Conservation (phyloP, 148 eudicot genomes). For the Rhododendron ferrugineum region DNA sequence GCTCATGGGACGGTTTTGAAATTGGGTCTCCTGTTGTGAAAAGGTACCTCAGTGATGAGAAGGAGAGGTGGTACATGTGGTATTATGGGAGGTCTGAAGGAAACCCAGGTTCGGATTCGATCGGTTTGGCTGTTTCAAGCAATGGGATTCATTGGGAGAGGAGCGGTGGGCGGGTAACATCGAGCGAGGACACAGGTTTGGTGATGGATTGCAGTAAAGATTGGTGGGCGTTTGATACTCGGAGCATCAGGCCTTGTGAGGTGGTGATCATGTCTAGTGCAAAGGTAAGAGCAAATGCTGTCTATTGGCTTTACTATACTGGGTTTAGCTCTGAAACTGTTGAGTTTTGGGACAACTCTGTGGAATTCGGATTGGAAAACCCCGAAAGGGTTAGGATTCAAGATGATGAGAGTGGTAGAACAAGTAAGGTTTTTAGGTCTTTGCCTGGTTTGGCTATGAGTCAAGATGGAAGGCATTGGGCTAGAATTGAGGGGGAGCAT, state of each 20-base stretch:
- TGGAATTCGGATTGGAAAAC: conserved; percentile 23
- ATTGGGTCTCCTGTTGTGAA: conserved; percentile 85
- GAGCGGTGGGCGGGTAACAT: conserved; percentile 32
- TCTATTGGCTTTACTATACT: conserved; percentile 90
- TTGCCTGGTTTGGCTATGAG: conserved; percentile 89
- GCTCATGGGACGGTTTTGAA: conserved; percentile 67
- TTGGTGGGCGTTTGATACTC: conserved; percentile 94
- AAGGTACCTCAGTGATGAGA: conserved; percentile 72
- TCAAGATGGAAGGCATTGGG: conserved; percentile 93
- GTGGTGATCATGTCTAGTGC: conserved; percentile 76
- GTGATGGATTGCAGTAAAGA: conserved; percentile 62
- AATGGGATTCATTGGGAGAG: conserved; percentile 88
- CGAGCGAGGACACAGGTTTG: conserved; percentile 47
- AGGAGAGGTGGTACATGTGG: conserved; percentile 95
- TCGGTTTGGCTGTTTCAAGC: conserved; percentile 77
- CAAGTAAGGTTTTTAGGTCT: conserved; percentile 33
- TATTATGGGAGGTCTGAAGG: conserved; percentile 52
- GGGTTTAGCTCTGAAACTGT: conserved; percentile 56
- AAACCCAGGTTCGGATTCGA: conserved; percentile 29
- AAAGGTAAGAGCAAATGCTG: conserved; percentile 51
- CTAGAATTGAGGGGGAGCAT: conserved; percentile 87
- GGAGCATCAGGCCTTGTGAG: conserved; percentile 55
- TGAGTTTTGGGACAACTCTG: conserved; percentile 24
- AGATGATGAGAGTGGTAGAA: conserved; percentile 9
- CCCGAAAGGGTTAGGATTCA: conserved; percentile 13